Percentiles rank a stretch among this genome's conserved stretches.
phyloP scores from a whole-genome alignment of 306 rosid species.

The Quercus rubra region DNA sequence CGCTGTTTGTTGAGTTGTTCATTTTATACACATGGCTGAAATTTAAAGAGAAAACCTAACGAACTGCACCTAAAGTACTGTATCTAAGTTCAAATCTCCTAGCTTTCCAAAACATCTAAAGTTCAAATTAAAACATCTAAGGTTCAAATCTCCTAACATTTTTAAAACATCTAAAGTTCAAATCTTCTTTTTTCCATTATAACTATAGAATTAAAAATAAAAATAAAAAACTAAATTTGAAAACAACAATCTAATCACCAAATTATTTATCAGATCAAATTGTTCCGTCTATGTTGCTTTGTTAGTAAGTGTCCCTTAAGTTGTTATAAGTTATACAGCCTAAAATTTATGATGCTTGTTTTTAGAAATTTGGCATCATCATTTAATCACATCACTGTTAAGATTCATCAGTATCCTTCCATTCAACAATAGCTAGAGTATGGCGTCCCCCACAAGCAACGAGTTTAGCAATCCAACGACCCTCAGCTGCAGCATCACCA shows the following conservation, averaged over 20 bases:
- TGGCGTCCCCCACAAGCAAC: slow-evolving; percentile 98
- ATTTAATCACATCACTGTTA: slow-evolving; percentile 8
- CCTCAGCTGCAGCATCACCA: slow-evolving; percentile 29
- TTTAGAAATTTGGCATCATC: slow-evolving; percentile 3
- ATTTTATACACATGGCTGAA: too few relatives aligned
- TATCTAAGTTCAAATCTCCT: too few relatives aligned
- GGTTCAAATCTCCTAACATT: too few relatives aligned
- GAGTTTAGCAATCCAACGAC: slow-evolving; percentile 74
- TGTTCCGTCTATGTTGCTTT: neutral
- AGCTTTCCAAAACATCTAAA: too few relatives aligned
- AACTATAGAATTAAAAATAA: too few relatives aligned
- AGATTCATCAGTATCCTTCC: slow-evolving; percentile 48
- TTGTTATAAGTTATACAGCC: neutral
- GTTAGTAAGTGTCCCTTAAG: neutral
- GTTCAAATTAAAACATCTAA: too few relatives aligned
- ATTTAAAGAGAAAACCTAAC: too few relatives aligned
- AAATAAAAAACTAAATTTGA: too few relatives aligned
- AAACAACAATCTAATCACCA: neutral
- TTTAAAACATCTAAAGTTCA: too few relatives aligned
- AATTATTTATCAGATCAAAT: neutral
- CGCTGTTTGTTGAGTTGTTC: too few relatives aligned
- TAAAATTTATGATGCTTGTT: neutral
- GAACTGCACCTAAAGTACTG: fast-evolving
- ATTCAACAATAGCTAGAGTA: slow-evolving; percentile 77
- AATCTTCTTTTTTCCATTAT: too few relatives aligned